These are phyloP conservation scores for Fusarium sp. DNA, from an alignment of 2,329 filamentous ascomycete species.

Conservation along the genomic window DNA sequence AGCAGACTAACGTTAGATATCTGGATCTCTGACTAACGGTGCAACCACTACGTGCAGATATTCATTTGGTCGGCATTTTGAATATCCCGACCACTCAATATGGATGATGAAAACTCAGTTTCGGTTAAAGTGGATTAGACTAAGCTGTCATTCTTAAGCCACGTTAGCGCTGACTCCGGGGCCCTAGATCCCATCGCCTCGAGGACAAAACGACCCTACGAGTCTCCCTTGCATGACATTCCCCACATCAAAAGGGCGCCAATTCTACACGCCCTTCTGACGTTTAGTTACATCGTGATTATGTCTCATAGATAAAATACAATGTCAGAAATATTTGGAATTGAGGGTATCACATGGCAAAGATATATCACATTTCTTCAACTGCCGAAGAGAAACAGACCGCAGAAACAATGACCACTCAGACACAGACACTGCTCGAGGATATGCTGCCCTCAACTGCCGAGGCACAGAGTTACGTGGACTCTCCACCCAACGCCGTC, in stretches of 20 bases:
- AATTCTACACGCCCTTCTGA: neutral
- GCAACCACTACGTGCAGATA: neutral
- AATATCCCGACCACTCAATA: neutral
- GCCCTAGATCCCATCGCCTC: neutral
- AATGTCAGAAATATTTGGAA: neutral
- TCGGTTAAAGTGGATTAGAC: neutral
- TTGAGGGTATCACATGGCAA: neutral
- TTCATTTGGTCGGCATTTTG: neutral
- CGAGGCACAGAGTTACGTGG: neutral
- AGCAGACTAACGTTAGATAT: neutral
- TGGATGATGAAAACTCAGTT: neutral
- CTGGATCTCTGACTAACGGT: neutral
- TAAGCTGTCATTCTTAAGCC: neutral
- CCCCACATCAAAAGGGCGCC: conserved; percentile 11
- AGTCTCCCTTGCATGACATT: neutral
- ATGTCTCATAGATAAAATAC: neutral
- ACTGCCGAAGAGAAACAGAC: neutral
- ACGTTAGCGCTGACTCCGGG: neutral
- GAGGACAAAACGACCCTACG: neutral
- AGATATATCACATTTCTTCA: neutral
- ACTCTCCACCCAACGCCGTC: neutral
- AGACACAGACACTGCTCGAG: neutral
- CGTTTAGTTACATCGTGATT: neutral
- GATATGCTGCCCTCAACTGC: neutral
- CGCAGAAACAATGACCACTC: neutral